phyloP scores from a whole-genome alignment of 495 filamentous ascomycete species.

The Tuber magnatum region DNA sequence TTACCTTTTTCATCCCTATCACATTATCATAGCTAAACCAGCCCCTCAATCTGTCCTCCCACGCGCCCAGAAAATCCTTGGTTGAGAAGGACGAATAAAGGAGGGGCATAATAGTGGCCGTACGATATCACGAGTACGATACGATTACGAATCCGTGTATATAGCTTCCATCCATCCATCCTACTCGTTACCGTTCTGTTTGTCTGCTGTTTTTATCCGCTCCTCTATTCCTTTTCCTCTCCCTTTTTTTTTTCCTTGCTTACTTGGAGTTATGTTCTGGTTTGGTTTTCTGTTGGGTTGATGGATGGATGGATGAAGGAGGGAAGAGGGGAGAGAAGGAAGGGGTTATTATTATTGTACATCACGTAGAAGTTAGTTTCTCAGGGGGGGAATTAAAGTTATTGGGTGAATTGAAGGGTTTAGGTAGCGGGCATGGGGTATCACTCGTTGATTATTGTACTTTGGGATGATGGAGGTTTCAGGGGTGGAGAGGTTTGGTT shows the following conservation, averaged over 20 bases:
- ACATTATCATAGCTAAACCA: not conserved
- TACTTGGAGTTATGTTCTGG: not conserved
- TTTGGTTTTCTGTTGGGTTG: not conserved
- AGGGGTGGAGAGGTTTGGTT: not conserved
- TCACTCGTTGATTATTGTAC: not conserved
- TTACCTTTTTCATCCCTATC: not conserved
- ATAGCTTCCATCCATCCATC: not conserved
- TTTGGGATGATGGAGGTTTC: not conserved
- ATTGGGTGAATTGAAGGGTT: not conserved
- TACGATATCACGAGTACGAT: not conserved
- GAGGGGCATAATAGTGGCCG: not conserved
- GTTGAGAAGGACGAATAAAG: not conserved
- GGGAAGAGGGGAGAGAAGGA: not conserved
- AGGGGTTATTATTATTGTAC: not conserved
- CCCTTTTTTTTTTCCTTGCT: not conserved
- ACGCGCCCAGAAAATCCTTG: not conserved
- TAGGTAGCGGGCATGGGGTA: not conserved
- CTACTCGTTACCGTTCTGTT: not conserved
- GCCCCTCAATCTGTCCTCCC: not conserved
- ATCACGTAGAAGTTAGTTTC: not conserved
- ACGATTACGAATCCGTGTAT: slow-evolving; percentile 1
- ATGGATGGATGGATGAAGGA: not conserved
- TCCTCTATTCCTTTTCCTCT: not conserved
- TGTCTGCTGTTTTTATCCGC: not conserved
- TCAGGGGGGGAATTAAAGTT: not conserved